Base-by-base conservation (phyloP, 192 early-diverging fungal genomes). In the Linnemannia hyalina region DNA sequence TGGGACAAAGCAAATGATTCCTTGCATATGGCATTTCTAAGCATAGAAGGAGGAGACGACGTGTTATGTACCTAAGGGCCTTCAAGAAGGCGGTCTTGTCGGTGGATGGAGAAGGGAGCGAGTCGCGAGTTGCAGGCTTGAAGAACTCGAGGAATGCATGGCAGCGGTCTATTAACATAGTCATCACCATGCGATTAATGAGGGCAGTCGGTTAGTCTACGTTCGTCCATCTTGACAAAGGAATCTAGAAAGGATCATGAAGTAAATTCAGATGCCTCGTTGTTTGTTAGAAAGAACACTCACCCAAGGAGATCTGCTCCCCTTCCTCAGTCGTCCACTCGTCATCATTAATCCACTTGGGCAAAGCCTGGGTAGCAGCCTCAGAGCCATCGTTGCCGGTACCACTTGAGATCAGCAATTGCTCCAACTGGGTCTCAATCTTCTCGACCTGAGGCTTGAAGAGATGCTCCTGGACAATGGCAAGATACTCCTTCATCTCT, bases 111-210 rank as follows among this genome's bases (percentile, higher is more conserved):
- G 63, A 77, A 36, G 82, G 81, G n/a, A 76, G 74, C 18, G 78
- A 22, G 2, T 15, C 77, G 78, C 84, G 80, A 35, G 75, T 78
- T 15, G 63, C 70, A 10, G 84, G 75, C 49, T 82, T 69, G 68
- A 90, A 89, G 65, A 89, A 88, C 72, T 83, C 83, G 18, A 92
- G 72, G 54, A 92, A 89, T 18, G 88, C 87, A 83, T 91, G 90
- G 74, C 89, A 92, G 40, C 90, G 89, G 26, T 83, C 91, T 90
- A 71, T 57, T 9, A 65, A 15, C 29, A 15, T 65, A 9, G 60
- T 65, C 60, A 65, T 32, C 11, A 13, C 11, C 60, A 32, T 65
- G 29, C 0, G 2, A 3, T 9, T 1, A 65, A 32, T 11, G 13
- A 15, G 26, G 60, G 11, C 13, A 1, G 60, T 15, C 13, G 8